Percentiles rank a stretch among this genome's conserved stretches.
Conservation (phyloP, 257 asterid species). For the Solanum appendiculatum region DNA sequence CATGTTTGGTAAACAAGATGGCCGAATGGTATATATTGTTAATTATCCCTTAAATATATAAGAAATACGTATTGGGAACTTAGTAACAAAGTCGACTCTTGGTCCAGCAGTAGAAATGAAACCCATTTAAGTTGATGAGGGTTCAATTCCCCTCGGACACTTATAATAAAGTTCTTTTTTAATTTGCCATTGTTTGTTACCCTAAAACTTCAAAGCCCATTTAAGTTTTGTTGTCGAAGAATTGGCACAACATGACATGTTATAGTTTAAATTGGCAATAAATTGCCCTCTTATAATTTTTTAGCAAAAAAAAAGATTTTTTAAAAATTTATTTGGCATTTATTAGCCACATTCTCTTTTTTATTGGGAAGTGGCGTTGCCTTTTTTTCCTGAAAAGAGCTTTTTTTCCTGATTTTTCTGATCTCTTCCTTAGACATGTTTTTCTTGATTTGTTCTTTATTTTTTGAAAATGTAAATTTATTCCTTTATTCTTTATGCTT, state of each 20-base stretch:
- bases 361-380: neutral
- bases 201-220: neutral
- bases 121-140: neutral
- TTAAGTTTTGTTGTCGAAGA: too few species aligned
- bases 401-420: neutral
- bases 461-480: too few species aligned
- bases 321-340: neutral
- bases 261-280: neutral
- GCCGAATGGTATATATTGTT: too few species aligned
- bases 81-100: neutral
- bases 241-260: neutral
- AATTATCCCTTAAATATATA: too few species aligned
- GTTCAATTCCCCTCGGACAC: neutral
- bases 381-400: neutral
- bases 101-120: neutral
- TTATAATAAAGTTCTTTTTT: neutral
- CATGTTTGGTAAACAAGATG: too few species aligned
- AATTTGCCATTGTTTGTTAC: neutral
- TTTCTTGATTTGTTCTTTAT: neutral
- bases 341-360: neutral
- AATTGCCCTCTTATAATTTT: neutral
- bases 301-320: too few species aligned
- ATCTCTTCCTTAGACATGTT: neutral
- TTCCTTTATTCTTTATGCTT: neutral
- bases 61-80: neutral